Evolutionary conservation across 371 early-diverging fungal genomes (phyloP).

Genomic region (Saksenaea oblongispora): DNA sequence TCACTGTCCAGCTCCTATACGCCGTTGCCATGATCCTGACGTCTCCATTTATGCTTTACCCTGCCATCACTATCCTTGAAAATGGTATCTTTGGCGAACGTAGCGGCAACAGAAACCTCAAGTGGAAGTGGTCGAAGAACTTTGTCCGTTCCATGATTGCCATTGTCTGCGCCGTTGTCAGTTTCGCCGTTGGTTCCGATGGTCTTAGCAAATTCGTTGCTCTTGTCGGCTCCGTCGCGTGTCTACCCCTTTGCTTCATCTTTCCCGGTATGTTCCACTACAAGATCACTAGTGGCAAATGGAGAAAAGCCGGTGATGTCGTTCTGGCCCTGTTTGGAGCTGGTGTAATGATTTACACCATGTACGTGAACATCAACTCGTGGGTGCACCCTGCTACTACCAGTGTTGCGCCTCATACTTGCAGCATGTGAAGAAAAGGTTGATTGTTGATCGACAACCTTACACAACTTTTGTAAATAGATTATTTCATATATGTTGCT

Average conservation of each 20-base stretch:
- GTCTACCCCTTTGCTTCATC: slow-evolving; percentile 47
- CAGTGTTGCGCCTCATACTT: slow-evolving; percentile 1
- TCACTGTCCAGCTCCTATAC: slow-evolving; percentile 69
- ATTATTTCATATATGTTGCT: too few species aligned
- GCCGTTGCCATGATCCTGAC: slow-evolving; percentile 77
- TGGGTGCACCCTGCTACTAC: slow-evolving; percentile 33
- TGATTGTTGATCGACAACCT: slow-evolving; percentile 20
- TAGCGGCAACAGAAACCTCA: slow-evolving; percentile 28
- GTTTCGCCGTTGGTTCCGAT: slow-evolving; percentile 62
- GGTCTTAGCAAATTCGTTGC: slow-evolving; percentile 76
- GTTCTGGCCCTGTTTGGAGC: slow-evolving; percentile 56
- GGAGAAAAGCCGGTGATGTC: slow-evolving; percentile 40
- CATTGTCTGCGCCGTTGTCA: slow-evolving; percentile 56
- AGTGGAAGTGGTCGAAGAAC: slow-evolving; percentile 73
- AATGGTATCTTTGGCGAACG: slow-evolving; percentile 43
- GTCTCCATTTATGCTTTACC: slow-evolving; percentile 78
- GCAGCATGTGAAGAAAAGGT: slow-evolving; percentile 8
- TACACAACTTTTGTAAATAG: neutral
- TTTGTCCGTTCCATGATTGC: slow-evolving; percentile 55
- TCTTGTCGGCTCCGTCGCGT: slow-evolving; percentile 50
- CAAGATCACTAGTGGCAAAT: slow-evolving; percentile 43
- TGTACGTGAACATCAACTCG: slow-evolving; percentile 39
- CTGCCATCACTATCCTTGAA: slow-evolving; percentile 74
- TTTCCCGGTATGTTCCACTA: slow-evolving; percentile 71
- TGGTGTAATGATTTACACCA: slow-evolving; percentile 50